A percentile compares a stretch with the other conserved stretches of the same genome.
These are phyloP conservation scores for Russula foetens DNA, from an alignment of 768 basidiomycete genomes.

Conservation along the genomic window DNA sequence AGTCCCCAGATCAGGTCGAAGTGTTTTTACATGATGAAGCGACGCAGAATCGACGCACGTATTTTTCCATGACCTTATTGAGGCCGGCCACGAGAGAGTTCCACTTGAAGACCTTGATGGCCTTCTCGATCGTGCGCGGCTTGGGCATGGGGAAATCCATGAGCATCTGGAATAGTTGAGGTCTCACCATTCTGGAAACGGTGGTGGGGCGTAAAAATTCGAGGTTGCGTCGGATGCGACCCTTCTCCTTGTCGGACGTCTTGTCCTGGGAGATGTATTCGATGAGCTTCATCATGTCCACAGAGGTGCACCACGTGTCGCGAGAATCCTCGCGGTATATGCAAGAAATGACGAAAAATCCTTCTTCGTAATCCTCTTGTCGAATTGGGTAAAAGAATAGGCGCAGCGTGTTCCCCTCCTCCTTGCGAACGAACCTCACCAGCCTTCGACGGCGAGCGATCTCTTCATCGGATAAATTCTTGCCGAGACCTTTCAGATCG, in stretches of 20 bases:
- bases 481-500: slow-evolving; percentile 46
- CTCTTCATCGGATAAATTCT: slow-evolving; percentile 60
- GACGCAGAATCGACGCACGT: slow-evolving; percentile 39
- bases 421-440: slow-evolving; percentile 75
- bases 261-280: slow-evolving; percentile 68
- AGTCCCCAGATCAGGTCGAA: not conserved
- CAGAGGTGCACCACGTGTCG: slow-evolving; percentile 84
- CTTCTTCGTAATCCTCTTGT: slow-evolving; percentile 63
- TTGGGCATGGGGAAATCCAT: slow-evolving; percentile 95
- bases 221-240: slow-evolving; percentile 87
- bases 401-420: slow-evolving; percentile 68
- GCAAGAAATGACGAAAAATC: slow-evolving; percentile 86
- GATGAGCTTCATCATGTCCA: slow-evolving; percentile 90
- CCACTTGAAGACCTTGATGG: slow-evolving; percentile 86
- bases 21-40: no score
- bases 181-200: slow-evolving; percentile 76
- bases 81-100: slow-evolving; percentile 57
- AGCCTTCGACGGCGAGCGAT: slow-evolving; percentile 64
- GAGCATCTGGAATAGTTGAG: slow-evolving; percentile 86
- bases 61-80: slow-evolving; percentile 79
- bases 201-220: slow-evolving; percentile 90
- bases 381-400: slow-evolving; percentile 70
- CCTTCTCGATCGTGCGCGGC: slow-evolving; percentile 96
- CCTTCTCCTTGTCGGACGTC: slow-evolving; percentile 94
- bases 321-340: slow-evolving; percentile 78